These are phyloP conservation scores for Amphibolis antarctica DNA, from an alignment of 106 monocot genomes.

Conservation along the genomic window DNA sequence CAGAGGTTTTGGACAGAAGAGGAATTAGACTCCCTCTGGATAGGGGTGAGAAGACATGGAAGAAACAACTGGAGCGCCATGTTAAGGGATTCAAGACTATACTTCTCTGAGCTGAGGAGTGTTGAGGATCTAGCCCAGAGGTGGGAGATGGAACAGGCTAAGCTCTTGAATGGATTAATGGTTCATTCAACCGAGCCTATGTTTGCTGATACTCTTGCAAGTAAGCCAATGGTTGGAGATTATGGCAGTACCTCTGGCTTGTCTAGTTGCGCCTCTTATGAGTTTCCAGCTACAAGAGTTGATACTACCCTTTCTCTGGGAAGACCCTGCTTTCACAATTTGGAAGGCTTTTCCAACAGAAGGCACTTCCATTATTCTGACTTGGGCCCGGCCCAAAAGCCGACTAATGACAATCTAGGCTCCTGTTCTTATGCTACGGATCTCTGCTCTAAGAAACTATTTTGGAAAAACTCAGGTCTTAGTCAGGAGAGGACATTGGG, in stretches of 20 bases:
- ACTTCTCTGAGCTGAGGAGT: constrained; percentile 38
- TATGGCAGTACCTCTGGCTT: constrained; percentile 3
- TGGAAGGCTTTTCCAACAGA: constrained; percentile 3
- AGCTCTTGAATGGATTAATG: constrained; percentile 28
- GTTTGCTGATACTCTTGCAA: constrained; percentile 2
- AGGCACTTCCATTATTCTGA: constrained; percentile 14
- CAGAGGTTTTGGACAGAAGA: constrained; percentile 65
- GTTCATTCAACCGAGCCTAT: constrained; percentile 4
- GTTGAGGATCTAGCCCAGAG: constrained; percentile 50
- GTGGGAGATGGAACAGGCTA: constrained; percentile 68
- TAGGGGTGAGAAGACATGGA: constrained; percentile 89
- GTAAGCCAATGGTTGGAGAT: constrained; percentile 7
- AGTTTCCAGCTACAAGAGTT: constrained; percentile 17
- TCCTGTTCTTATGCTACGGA: neutral
- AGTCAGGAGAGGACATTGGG: constrained; percentile 7
- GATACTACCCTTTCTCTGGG: constrained; percentile 65
- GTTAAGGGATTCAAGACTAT: constrained; percentile 50
- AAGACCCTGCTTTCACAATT: constrained; percentile 29
- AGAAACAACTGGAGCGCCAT: constrained; percentile 62
- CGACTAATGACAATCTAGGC: constrained; percentile 5
- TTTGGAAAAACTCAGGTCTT: neutral
- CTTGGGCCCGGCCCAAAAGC: neutral
- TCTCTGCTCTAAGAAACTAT: constrained; percentile 4
- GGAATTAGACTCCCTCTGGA: constrained; percentile 92
- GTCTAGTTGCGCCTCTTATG: neutral